A percentile compares a stretch with the other conserved stretches of the same genome.
phyloP scores from a whole-genome alignment of 345 rosid species.

The Eucalyptus leucophloia region DNA sequence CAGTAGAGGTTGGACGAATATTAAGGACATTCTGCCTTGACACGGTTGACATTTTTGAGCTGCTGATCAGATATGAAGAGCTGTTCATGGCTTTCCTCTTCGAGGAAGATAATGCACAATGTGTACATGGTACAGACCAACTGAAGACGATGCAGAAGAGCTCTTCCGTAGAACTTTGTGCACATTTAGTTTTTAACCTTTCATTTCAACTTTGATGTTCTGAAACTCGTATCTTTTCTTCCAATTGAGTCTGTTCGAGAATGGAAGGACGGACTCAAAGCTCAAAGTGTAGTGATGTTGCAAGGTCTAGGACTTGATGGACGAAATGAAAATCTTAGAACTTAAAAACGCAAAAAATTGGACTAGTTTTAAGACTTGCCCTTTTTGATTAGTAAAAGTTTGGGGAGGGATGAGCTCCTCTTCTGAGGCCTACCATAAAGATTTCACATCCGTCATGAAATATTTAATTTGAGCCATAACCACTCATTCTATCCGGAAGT shows the following conservation, averaged over 20 bases:
- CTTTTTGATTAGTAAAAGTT: background rate
- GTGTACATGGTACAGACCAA: background rate
- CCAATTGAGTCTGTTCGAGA: background rate
- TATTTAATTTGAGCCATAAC: background rate
- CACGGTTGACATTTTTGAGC: background rate
- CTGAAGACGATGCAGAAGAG: background rate
- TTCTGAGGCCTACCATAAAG: background rate
- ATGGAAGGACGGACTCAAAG: background rate
- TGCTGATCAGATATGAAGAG: background rate
- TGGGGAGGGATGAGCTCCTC: background rate
- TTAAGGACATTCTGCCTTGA: background rate
- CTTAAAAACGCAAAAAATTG: background rate
- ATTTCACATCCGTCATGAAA: accelerated
- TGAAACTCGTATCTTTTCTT: background rate
- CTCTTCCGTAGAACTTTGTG: background rate
- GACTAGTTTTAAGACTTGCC: background rate
- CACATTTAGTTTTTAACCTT: background rate
- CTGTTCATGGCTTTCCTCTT: background rate
- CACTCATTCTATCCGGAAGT: accelerated
- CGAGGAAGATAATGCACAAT: background rate
- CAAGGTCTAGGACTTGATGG: background rate
- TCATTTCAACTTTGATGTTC: background rate
- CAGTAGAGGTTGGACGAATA: background rate
- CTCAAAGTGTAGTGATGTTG: background rate
- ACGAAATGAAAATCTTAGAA: background rate